These are phyloP conservation scores for Arthrobotrys conoides DNA, from an alignment of 2,329 filamentous ascomycete genomes.

Conservation along the genomic window DNA sequence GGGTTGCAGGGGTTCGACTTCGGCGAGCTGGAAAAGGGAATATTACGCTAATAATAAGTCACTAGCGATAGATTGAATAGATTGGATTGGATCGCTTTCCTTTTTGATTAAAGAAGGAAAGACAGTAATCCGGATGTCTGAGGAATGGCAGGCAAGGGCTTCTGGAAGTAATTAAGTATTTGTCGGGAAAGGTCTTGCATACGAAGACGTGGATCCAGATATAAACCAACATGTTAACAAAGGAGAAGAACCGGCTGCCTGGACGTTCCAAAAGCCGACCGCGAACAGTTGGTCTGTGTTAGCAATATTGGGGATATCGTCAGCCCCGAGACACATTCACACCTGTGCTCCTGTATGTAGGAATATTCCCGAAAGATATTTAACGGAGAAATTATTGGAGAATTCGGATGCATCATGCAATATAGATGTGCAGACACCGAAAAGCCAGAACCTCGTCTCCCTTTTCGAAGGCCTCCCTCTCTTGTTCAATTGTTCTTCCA, in stretches of 20 bases:
- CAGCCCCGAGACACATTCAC: slow-evolving; percentile 18
- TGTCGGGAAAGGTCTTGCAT: not conserved
- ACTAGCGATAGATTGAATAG: slow-evolving; percentile 2
- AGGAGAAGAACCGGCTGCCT: slow-evolving; percentile 16
- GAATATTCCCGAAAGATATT: slow-evolving; percentile 32
- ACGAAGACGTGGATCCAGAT: not conserved
- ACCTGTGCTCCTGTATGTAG: slow-evolving; percentile 8
- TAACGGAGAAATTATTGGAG: slow-evolving; percentile 24
- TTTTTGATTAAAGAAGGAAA: not conserved
- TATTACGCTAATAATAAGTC: slow-evolving; percentile 48
- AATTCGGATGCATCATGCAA: slow-evolving; percentile 29
- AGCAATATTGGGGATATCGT: not conserved
- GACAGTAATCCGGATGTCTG: slow-evolving; percentile 25
- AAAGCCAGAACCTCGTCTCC: slow-evolving; percentile 17
- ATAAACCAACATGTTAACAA: slow-evolving; percentile 8
- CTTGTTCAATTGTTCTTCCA: slow-evolving; percentile 11
- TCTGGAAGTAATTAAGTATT: slow-evolving; percentile 38
- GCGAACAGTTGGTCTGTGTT: not conserved
- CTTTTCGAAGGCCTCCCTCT: not conserved
- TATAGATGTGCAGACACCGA: slow-evolving; percentile 22
- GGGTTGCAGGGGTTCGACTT: slow-evolving; percentile 45
- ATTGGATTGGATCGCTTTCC: slow-evolving; percentile 5
- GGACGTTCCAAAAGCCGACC: slow-evolving; percentile 2
- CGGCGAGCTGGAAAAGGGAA: slow-evolving; percentile 48
- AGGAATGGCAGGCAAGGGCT: slow-evolving; percentile 46